These are phyloP conservation scores for Crithidia mellificae DNA, from an alignment of 208 protist genomes.

Conservation along the genomic window DNA sequence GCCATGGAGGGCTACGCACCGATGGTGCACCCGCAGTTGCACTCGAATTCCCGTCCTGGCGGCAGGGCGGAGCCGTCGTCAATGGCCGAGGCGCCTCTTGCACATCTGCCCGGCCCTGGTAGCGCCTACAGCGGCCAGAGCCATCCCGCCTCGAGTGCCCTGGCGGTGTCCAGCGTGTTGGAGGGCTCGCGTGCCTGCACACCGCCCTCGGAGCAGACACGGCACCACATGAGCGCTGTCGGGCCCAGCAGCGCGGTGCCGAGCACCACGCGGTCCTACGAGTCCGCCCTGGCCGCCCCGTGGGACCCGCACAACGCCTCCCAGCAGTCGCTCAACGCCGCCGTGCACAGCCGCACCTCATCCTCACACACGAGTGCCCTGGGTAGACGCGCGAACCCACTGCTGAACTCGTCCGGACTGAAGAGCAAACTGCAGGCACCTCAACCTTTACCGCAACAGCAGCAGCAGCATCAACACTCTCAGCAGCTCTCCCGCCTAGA, in stretches of 20 bases:
- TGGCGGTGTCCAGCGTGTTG: constrained; percentile 21
- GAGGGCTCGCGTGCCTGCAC: constrained; percentile 70
- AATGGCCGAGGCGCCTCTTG: not conserved
- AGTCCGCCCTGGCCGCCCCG: constrained; percentile 53
- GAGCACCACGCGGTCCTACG: constrained; percentile 46
- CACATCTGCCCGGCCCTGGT: constrained; percentile 1
- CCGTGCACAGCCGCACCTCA: constrained; percentile 32
- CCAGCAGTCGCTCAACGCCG: constrained; percentile 11
- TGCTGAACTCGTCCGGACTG: constrained; percentile 48
- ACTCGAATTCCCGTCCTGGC: not conserved
- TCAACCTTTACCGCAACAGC: not conserved
- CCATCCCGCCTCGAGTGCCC: constrained; percentile 9
- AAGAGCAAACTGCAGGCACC: constrained; percentile 22
- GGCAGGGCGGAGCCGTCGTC: not conserved
- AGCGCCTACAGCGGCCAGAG: constrained; percentile 19
- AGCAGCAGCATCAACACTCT: not conserved
- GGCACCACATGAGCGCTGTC: constrained; percentile 5
- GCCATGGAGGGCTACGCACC: constrained; percentile 14
- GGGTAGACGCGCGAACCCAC: constrained; percentile 66
- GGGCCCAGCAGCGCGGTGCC: constrained; percentile 16
- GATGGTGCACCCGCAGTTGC: not conserved
- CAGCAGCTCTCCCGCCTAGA: constrained; percentile 31
- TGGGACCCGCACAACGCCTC: constrained; percentile 63
- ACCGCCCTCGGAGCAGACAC: constrained; percentile 55
- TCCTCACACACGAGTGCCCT: constrained; percentile 52